Evolutionary conservation across 305 asterid genomes (phyloP), one percentile per base, ranked within the genome.

Genomic region (Fraxinus nigra): DNA sequence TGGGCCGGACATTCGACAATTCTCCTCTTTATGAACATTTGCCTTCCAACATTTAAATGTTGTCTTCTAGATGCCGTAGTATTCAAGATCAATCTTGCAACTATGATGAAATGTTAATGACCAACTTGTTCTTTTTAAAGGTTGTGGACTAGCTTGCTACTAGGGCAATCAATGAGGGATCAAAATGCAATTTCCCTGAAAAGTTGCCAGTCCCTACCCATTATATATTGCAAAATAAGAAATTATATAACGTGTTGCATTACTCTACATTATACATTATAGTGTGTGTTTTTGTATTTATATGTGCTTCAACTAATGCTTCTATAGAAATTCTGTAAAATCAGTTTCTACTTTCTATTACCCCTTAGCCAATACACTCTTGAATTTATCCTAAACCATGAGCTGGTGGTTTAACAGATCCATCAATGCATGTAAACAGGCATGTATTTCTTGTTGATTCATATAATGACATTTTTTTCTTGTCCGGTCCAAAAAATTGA

Each of bases 361-460:
- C 10, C 22, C 38, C 40, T 30, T 69, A 28, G 75, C 75, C 22
- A 69, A 28, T 30, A 30, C 0, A 69, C 40, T 7, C 37, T 7
- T 75, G 43, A 46, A 43, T 65, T 14, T 20, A 51, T 72, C 84
- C 1, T 75, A 85, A 81, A 82, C 81, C 9, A 86, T 86, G 89
- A 91, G 85, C 78, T 89, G 93, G 93, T 89, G 86, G 90, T 79
- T 51, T 88, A 74, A 76, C 81, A 87, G 93, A 84, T 91, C 95
- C 32, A 75, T 88, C 65, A n/a, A 54, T 10, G 84, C 78, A 7
- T 87, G 82, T 7, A 56, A 56, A 34, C 84, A 84, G 92, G 93
- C 80, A 83, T 18, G 87, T 78, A 14, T 11, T 75, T 48, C 63
- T 67, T 24, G 3, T 28, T 40, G 26, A 38, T 54, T 11, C 30